Evolutionary conservation across 2,329 filamentous ascomycete genomes (phyloP).

Genomic region (Orbilia blumenaviensis): DNA sequence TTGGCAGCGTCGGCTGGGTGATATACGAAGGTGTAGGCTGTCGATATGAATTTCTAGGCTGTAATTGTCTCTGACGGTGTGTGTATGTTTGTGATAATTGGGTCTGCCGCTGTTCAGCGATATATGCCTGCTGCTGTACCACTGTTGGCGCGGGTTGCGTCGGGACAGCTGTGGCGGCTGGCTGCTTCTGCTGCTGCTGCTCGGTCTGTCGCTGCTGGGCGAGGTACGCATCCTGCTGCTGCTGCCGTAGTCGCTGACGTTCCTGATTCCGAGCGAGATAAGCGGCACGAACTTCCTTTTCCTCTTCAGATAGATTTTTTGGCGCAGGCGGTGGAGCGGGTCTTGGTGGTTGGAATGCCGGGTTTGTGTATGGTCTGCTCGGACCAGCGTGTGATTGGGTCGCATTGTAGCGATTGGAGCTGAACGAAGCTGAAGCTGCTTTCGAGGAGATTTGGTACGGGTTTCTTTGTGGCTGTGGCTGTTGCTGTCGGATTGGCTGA

Average conservation of each 20-base stretch:
- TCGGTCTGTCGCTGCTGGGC: constrained; percentile 18
- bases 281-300: constrained; percentile 36
- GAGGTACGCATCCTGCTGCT: constrained; percentile 39
- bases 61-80: constrained; percentile 50
- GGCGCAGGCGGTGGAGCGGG: constrained; percentile 6
- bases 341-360: constrained; percentile 30
- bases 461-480: constrained; percentile 20
- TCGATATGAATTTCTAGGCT: constrained; percentile 30
- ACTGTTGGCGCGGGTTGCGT: neutral
- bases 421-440: neutral
- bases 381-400: constrained; percentile 8
- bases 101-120: constrained; percentile 24
- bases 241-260: constrained; percentile 31
- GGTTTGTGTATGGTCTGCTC: constrained; percentile 13
- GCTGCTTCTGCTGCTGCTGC: neutral
- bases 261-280: constrained; percentile 37
- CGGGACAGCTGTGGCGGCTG: neutral
- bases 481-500: neutral
- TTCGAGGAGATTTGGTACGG: constrained; percentile 47
- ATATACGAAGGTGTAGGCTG: constrained; percentile 48
- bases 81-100: constrained; percentile 46
- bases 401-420: constrained; percentile 19
- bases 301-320: constrained; percentile 27
- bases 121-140: constrained; percentile 14
- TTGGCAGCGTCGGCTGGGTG: constrained; percentile 48